A percentile compares a stretch with the other conserved stretches of the same genome.
Conservation (phyloP, 2,329 filamentous ascomycete species). For the Pseudocercospora pini-densiflorae region DNA sequence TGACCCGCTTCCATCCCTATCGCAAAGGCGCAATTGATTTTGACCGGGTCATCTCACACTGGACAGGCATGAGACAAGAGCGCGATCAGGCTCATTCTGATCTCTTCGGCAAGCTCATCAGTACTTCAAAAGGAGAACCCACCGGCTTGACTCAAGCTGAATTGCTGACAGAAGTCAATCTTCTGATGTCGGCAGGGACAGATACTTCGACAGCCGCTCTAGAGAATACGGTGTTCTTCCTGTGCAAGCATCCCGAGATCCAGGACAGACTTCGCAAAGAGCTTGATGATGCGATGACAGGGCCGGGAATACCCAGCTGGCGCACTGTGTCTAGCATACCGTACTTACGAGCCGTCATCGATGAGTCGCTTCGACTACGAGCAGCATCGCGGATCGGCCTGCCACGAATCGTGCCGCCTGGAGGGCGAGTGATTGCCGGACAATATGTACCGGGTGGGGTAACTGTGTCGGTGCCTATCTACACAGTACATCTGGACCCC, state of each 20-base stretch:
- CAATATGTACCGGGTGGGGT: conserved; percentile 52
- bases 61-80: conserved; percentile 1
- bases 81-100: neutral
- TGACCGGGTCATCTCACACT: neutral
- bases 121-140: conserved; percentile 5
- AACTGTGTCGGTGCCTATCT: conserved; percentile 52
- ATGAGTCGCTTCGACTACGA: conserved; percentile 54
- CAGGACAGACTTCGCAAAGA: neutral
- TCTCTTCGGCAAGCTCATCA: conserved; percentile 4
- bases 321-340: conserved; percentile 34
- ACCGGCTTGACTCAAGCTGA: conserved; percentile 6
- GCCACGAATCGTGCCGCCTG: conserved; percentile 49
- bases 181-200: conserved; percentile 10
- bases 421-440: conserved; percentile 49
- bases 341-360: conserved; percentile 56
- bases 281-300: neutral
- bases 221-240: neutral
- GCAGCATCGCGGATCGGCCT: conserved; percentile 51
- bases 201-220: conserved; percentile 5
- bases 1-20: neutral
- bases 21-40: conserved; percentile 1
- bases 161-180: conserved; percentile 3
- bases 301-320: neutral
- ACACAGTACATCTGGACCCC: conserved; percentile 58
- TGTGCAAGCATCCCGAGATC: conserved; percentile 4